Base-by-base conservation (phyloP, 495 filamentous ascomycete species). In the Penicillium herquei region DNA sequence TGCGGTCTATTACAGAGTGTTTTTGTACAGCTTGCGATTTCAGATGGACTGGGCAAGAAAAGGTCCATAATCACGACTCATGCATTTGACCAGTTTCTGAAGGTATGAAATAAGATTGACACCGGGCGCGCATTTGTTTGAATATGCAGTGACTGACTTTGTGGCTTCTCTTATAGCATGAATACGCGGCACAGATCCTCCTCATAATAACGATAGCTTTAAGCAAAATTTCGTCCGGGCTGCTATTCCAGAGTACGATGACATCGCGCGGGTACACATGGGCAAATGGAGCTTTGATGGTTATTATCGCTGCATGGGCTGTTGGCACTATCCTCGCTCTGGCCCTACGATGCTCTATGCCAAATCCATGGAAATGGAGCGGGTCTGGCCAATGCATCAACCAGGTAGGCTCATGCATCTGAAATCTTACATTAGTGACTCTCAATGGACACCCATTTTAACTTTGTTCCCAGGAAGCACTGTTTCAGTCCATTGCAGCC, bases 121-220 rank as follows among this genome's bases (percentile, higher is more conserved):
- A n/a, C n/a, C n/a, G n/a, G n/a, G n/a, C n/a, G n/a, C n/a, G n/a
- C n/a, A n/a, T n/a, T n/a, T 26, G 16, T 46, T 46, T 10, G 30
- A 17, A 17, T 8, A 13, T 11, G 12, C 11, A 17, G 12, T 4
- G 32, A 37, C 56, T 66, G 39, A 66, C 21, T 55, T 33, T 7
- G 40, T 26, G 12, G 3, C 9, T 33, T n/a, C 21, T 21, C 12
- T 7, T 33, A 16, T 33, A 69, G 66, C 67, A 69, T 44, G 57
- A 62, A 55, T 67, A 69, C 55, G 61, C 50, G 1, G 61, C 66
- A n/a, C 66, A 69, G 21, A 63, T 69, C n/a, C 49, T 69, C 3
- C 54, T 67, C 33, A 49, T 69, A 10, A 42, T 51, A 9, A 57
- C 64, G 3, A 61, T 67, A 26, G 54, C 66, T 5, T 43, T 62